These are phyloP conservation scores for Myriosclerotinia duriaeana DNA, from an alignment of 2,329 filamentous ascomycete genomes.

Conservation along the genomic window DNA sequence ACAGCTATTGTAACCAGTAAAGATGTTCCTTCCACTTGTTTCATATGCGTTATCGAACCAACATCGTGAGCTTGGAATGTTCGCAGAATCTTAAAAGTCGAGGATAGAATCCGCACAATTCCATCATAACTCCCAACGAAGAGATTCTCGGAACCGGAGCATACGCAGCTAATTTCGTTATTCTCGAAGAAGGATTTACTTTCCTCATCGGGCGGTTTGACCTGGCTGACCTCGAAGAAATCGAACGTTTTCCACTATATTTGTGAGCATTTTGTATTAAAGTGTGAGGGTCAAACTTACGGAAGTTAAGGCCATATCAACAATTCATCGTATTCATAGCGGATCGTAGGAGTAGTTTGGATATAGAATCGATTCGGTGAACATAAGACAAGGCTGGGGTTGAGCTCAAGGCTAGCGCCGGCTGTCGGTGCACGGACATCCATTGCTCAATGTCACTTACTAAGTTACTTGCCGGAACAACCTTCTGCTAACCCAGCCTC, in stretches of 20 bases:
- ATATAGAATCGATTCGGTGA: constrained; percentile 1
- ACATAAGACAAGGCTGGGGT: constrained; percentile 13
- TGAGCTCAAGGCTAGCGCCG: constrained; percentile 24
- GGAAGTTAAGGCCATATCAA: constrained; percentile 36
- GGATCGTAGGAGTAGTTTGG: background rate
- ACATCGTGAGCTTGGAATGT: constrained; percentile 83
- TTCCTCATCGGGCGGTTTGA: constrained; percentile 76
- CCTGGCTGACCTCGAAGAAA: constrained; percentile 94
- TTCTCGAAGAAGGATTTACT: constrained; percentile 77
- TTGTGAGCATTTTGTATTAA: constrained; percentile 15
- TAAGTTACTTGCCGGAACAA: background rate
- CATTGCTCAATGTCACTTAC: background rate
- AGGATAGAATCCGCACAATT: constrained; percentile 80
- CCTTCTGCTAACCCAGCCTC: too few species aligned
- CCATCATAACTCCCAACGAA: constrained; percentile 88
- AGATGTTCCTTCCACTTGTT: constrained; percentile 83
- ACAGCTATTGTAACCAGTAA: constrained; percentile 79
- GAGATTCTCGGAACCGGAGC: constrained; percentile 82
- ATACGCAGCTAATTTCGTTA: constrained; percentile 78
- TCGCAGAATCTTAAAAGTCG: constrained; percentile 80
- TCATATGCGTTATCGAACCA: constrained; percentile 84
- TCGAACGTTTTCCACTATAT: constrained; percentile 95
- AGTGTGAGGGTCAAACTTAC: constrained; percentile 20
- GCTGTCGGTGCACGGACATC: constrained; percentile 13
- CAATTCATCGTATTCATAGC: constrained; percentile 19